Percentiles rank a stretch among this genome's conserved stretches.
Conservation (phyloP, 192 early-diverging fungal genomes). For the Entomortierella lignicola region DNA sequence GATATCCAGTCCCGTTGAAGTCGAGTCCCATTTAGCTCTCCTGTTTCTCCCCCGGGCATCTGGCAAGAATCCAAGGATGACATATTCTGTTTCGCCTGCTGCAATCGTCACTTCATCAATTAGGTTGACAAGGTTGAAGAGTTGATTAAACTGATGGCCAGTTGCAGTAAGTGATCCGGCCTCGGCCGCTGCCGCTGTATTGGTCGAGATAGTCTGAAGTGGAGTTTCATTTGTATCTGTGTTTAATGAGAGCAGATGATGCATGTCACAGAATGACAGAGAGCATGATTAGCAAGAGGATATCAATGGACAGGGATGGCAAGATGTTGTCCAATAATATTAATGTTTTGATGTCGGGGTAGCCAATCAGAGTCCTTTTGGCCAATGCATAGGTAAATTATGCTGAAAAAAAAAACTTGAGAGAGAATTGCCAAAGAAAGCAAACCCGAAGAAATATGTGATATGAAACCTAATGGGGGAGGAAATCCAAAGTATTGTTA, state of each 20-base stretch:
- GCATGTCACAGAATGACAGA: neutral
- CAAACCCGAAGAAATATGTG: neutral
- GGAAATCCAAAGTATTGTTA: no score
- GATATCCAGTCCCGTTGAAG: constrained; percentile 12
- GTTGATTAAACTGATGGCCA: constrained; percentile 84
- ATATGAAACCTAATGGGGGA: no score
- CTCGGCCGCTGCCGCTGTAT: constrained; percentile 73
- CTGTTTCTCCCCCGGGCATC: constrained; percentile 43
- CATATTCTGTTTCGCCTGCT: constrained; percentile 71
- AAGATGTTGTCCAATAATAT: constrained; percentile 5
- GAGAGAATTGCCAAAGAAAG: constrained; percentile 1
- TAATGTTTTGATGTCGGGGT: neutral
- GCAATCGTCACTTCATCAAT: constrained; percentile 75
- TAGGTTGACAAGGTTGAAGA: constrained; percentile 94
- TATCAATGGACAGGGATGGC: neutral
- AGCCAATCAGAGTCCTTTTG: constrained; percentile 21
- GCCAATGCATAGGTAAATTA: neutral
- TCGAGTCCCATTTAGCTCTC: constrained; percentile 38
- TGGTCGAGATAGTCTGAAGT: constrained; percentile 62
- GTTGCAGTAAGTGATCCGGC: constrained; percentile 54
- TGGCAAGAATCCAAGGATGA: constrained; percentile 88
- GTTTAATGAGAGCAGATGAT: neutral
- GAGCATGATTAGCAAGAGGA: no score
- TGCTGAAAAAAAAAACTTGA: neutral
- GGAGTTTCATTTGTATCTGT: constrained; percentile 11